Evolutionary conservation across 805 yeast species (phyloP).

Genomic region (Yarrowia yakushimensis): DNA sequence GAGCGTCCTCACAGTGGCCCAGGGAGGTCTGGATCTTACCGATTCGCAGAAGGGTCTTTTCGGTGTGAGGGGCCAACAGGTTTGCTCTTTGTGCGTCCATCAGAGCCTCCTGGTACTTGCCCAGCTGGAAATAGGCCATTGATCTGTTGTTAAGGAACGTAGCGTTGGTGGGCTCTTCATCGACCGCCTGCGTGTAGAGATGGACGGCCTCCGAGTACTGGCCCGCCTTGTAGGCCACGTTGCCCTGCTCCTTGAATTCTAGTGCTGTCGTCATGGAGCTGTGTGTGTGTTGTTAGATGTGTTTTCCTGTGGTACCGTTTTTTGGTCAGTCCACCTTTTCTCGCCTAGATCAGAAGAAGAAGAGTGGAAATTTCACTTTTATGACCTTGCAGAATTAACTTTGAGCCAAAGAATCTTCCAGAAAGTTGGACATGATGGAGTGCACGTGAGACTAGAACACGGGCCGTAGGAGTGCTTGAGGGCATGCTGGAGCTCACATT

Average conservation of each 20-base stretch:
- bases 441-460: not conserved
- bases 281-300: not conserved
- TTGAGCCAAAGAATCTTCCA: constrained; percentile 16
- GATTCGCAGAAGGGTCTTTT: constrained; percentile 39
- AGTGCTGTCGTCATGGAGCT: constrained; percentile 16
- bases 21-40: constrained; percentile 39
- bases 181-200: constrained; percentile 39
- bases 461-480: too few relatives aligned
- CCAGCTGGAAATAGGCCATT: constrained; percentile 41
- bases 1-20: constrained; percentile 40
- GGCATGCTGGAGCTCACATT: too few relatives aligned
- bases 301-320: not conserved
- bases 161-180: constrained; percentile 39
- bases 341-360: not conserved
- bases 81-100: constrained; percentile 37
- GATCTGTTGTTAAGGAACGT: constrained; percentile 41
- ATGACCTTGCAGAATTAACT: not conserved
- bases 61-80: constrained; percentile 35
- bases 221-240: constrained; percentile 39
- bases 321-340: not conserved
- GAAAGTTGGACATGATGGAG: not conserved
- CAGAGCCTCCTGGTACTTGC: constrained; percentile 38
- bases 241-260: constrained; percentile 40
- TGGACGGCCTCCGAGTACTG: constrained; percentile 37
- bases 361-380: constrained; percentile 22